Evolutionary conservation across 305 asterid genomes (phyloP).

Genomic region (Solanum hybrid): DNA sequence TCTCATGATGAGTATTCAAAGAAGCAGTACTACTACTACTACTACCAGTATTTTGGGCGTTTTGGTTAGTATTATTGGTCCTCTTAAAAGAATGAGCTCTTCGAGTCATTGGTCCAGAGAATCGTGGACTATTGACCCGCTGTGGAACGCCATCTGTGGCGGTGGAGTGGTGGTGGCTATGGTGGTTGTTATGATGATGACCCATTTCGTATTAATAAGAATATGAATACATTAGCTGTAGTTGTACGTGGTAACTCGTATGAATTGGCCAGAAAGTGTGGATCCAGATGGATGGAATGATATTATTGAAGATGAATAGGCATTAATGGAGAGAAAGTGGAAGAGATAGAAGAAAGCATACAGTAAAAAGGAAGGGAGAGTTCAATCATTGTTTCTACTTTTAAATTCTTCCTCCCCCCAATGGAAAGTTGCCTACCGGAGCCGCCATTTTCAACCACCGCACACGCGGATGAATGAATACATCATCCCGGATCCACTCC

Average conservation of each 20-base stretch:
- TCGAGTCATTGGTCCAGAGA: constrained; percentile 91
- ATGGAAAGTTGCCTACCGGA: background rate
- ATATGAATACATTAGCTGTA: background rate
- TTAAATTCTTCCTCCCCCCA: background rate
- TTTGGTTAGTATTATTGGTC: constrained; percentile 24
- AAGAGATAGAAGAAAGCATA: background rate
- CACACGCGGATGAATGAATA: background rate
- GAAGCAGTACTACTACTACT: constrained; percentile 10
- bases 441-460: constrained; percentile 11
- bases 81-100: constrained; percentile 79
- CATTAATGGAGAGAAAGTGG: background rate
- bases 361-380: background rate
- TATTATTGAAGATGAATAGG: background rate
- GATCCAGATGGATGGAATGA: background rate
- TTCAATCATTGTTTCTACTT: background rate
- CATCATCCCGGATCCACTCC: background rate
- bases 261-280: background rate
- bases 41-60: constrained; percentile 19
- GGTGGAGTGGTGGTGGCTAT: constrained; percentile 40
- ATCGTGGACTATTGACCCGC: constrained; percentile 85
- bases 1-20: constrained; percentile 41
- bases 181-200: constrained; percentile 60
- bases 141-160: constrained; percentile 55
- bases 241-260: background rate
- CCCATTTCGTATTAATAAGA: constrained; percentile 30